Evolutionary conservation across 306 rosid species (phyloP).

Genomic region (Malus fusca): DNA sequence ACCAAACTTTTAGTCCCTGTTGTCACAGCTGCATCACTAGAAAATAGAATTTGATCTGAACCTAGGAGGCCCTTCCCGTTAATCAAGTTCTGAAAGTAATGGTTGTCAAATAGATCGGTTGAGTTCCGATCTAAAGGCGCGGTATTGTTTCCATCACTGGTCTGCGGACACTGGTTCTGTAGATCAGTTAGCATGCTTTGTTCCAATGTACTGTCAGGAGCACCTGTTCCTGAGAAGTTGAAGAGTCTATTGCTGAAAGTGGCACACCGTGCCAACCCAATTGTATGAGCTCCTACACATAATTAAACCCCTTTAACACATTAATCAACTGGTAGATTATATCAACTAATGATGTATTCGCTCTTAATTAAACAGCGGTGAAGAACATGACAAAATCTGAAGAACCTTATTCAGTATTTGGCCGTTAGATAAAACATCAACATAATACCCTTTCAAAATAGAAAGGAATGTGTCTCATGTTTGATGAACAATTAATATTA

Average conservation of each 20-base stretch:
- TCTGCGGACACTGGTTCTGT: slow-evolving; percentile 56
- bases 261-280: slow-evolving; percentile 63
- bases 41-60: slow-evolving; percentile 67
- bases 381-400: not conserved
- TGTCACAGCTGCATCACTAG: slow-evolving; percentile 34
- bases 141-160: slow-evolving; percentile 52
- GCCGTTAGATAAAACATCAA: not conserved
- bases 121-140: slow-evolving; percentile 63
- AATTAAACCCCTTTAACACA: not conserved
- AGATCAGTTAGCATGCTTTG: slow-evolving; percentile 39
- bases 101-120: slow-evolving; percentile 68
- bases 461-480: too few species aligned
- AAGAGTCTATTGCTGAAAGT: slow-evolving; percentile 59
- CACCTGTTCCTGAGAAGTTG: slow-evolving; percentile 60
- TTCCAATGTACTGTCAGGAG: slow-evolving; percentile 56
- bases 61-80: slow-evolving; percentile 55
- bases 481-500: too few species aligned
- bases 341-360: not conserved
- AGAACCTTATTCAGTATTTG: not conserved
- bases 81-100: slow-evolving; percentile 61
- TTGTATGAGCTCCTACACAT: slow-evolving; percentile 69
- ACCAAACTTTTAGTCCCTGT: slow-evolving; percentile 46
- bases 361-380: not conserved
- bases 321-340: not conserved
- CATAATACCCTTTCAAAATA: not conserved